phyloP scores from a whole-genome alignment of 371 early-diverging fungal species.

The Mortierella sp. region DNA sequence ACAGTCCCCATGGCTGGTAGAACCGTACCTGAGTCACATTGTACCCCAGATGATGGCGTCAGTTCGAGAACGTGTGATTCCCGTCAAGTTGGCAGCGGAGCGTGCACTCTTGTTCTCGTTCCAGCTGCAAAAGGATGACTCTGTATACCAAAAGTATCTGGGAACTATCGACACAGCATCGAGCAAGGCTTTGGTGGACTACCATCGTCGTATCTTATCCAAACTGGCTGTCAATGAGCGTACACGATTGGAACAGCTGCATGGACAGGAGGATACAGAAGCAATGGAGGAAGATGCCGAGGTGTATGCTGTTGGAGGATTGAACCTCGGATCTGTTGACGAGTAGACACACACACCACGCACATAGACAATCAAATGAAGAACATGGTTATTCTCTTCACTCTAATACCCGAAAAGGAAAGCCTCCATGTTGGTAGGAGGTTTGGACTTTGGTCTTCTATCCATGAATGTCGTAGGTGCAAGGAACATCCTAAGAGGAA shows the following conservation, averaged over 20 bases:
- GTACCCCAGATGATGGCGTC: constrained; percentile 74
- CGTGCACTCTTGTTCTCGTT: constrained; percentile 76
- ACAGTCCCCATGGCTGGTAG: constrained; percentile 56
- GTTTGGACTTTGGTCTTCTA: no score
- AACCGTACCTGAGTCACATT: constrained; percentile 61
- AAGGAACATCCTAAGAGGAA: no score
- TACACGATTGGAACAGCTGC: constrained; percentile 45
- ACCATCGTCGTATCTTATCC: constrained; percentile 70
- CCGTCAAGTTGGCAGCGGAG: constrained; percentile 88
- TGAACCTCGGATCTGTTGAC: constrained; percentile 31
- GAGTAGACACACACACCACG: constrained; percentile 10
- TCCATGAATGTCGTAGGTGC: no score
- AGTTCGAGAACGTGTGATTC: constrained; percentile 81
- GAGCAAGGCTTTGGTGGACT: constrained; percentile 64
- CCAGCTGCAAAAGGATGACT: constrained; percentile 63
- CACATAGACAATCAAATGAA: background rate
- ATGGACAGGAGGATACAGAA: constrained; percentile 55
- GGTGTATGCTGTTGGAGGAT: constrained; percentile 55
- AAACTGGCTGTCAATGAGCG: constrained; percentile 63
- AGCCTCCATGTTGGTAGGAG: no score
- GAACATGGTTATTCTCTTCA: background rate
- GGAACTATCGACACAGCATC: constrained; percentile 58
- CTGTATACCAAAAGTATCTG: constrained; percentile 56
- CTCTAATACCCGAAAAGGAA: no score
- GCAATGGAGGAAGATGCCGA: constrained; percentile 59